phyloP scores from a whole-genome alignment of 495 filamentous ascomycete species.

The Hypoxylon fuscum region DNA sequence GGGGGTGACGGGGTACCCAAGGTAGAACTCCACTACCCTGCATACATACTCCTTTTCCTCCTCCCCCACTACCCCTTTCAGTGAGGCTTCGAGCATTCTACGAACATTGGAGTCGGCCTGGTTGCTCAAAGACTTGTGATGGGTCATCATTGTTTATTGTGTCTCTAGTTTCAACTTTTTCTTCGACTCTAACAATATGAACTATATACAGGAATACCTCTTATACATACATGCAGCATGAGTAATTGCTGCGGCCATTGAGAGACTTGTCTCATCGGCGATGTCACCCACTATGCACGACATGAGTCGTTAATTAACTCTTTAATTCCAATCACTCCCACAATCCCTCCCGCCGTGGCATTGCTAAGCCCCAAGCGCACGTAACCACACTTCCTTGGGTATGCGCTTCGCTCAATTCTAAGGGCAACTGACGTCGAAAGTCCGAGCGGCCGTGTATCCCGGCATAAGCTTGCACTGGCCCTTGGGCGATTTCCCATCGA shows the following conservation, averaged over 20 bases:
- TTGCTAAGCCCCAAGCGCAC: constrained; percentile 8
- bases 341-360: constrained; percentile 17
- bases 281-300: constrained; percentile 36
- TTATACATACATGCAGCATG: not conserved
- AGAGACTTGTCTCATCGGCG: constrained; percentile 31
- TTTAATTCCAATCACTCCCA: constrained; percentile 14
- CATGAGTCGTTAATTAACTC: constrained; percentile 30
- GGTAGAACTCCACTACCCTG: constrained; percentile 31
- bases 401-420: not conserved
- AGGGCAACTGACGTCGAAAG: constrained; percentile 10
- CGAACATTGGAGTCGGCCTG: not conserved
- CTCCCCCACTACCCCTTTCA: not conserved
- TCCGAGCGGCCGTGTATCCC: constrained; percentile 1
- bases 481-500: constrained; percentile 6
- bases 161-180: too few relatives aligned
- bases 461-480: not conserved
- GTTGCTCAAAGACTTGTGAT: not conserved
- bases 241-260: constrained; percentile 20
- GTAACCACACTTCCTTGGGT: not conserved
- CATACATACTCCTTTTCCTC: constrained; percentile 11
- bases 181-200: too few relatives aligned
- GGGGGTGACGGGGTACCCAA: constrained; percentile 31
- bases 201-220: too few relatives aligned
- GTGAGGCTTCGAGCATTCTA: not conserved
- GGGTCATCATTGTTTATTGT: too few relatives aligned